Evolutionary conservation across 371 early-diverging fungal species (phyloP), one percentile per base, ranked within the genome.

Genomic region (Lichtheimia hyalospora): DNA sequence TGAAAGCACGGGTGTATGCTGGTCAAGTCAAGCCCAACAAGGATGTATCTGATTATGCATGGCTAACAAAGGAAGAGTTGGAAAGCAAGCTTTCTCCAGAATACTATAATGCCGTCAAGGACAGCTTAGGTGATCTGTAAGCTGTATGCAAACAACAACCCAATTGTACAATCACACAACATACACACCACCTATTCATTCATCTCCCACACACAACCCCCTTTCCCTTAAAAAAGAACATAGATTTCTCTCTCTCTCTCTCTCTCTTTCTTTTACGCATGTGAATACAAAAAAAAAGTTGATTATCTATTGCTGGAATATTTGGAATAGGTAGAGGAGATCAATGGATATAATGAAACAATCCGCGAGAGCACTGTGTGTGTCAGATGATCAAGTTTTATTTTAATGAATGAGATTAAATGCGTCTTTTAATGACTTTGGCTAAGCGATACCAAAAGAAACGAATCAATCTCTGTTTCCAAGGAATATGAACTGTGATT

Each of bases 41-140:
- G 49, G 79, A 82, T 54, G 68, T 87, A 14, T 68, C 68, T n/a
- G 91, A 93, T 61, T 89, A 84, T 74, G 93, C 91, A 64, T 96
- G 96, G 96, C 81, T 91, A 43, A 94, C 92, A 52, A 90, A 91
- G 69, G 86, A 92, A 52, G 96, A 95, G 72, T 70, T 94, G 61
- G 73, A 80, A 63, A 67, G 78, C 21, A 81, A 82, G 54, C 82
- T 94, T 46, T 56, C 81, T n/a, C 64, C 79, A 41, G 89, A 88
- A 12, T 90, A 92, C 69, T 96, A 89, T 71, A 73, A 79, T 15
- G 74, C 85, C 27, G 82, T 93, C 49, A 84, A 88, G 73, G 87
- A 89, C 62, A 86, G 91, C 81, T 68, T 96, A 55, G 85, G 87
- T 49, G 82, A 85, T 56, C 66, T 88, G 20, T 89, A 83, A 71